Evolutionary conservation across 352 stramenopile genomes (phyloP).

Genomic region (Blastocystis sp.): DNA sequence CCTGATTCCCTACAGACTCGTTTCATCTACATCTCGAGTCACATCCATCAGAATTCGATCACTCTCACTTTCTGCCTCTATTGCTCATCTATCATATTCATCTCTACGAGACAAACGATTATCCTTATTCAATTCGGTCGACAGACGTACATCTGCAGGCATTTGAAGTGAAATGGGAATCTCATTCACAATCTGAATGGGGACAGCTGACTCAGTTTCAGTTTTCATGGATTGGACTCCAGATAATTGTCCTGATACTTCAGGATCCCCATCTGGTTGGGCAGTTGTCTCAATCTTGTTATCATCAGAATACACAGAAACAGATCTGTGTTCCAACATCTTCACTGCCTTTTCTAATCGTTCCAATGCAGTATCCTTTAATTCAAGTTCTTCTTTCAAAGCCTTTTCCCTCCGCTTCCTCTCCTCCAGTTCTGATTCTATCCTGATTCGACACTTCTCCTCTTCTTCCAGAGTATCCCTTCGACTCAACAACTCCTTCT

Average conservation of each 20-base stretch:
- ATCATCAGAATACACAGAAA: not conserved
- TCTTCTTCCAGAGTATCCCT: not conserved
- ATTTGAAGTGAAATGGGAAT: not conserved
- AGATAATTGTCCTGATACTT: not conserved
- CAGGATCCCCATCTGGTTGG: not conserved
- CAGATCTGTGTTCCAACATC: not conserved
- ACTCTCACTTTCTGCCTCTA: conserved; percentile 38
- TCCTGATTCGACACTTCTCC: not conserved
- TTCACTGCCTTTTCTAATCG: not conserved
- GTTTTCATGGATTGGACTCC: not conserved
- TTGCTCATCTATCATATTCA: not conserved
- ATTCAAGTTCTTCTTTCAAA: not conserved
- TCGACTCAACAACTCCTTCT: not conserved
- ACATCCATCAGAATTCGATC: conserved; percentile 17
- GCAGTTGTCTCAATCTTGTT: not conserved
- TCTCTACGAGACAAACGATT: not conserved
- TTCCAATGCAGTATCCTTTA: not conserved
- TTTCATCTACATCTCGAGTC: conserved; percentile 2
- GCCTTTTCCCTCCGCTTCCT: not conserved
- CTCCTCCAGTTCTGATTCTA: not conserved
- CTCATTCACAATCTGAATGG: not conserved
- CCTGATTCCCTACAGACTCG: not conserved
- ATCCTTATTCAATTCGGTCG: not conserved
- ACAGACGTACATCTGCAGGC: not conserved
- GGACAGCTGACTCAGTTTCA: not conserved